phyloP scores from a whole-genome alignment of 2,329 filamentous ascomycete species.

The Colletotrichum lini region DNA sequence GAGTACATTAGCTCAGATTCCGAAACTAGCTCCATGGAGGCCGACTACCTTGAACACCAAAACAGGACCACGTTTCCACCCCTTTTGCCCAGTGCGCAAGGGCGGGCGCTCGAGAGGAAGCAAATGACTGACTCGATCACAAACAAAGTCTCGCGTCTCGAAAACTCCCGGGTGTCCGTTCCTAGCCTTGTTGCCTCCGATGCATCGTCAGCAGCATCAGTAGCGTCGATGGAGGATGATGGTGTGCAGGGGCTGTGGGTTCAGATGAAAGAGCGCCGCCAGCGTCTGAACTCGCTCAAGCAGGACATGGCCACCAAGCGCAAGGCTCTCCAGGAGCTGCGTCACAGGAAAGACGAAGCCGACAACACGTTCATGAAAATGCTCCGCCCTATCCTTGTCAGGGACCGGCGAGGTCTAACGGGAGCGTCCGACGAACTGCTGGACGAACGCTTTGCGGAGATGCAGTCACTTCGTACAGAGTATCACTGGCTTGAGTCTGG shows the following conservation, averaged over 20 bases:
- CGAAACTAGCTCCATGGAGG: conserved; percentile 25
- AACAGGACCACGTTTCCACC: conserved; percentile 35
- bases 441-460: conserved; percentile 50
- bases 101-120: conserved; percentile 11
- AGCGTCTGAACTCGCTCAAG: conserved; percentile 49
- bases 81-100: conserved; percentile 37
- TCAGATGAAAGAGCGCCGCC: conserved; percentile 53
- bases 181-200: conserved; percentile 29
- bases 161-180: conserved; percentile 46
- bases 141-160: conserved; percentile 52
- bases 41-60: conserved; percentile 31
- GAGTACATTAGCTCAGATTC: conserved; percentile 17
- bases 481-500: conserved; percentile 54
- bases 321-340: conserved; percentile 50
- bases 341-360: conserved; percentile 52
- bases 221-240: conserved; percentile 42
- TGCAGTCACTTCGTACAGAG: conserved; percentile 56
- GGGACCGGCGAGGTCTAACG: conserved; percentile 42
- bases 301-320: conserved; percentile 52
- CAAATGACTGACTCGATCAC: conserved; percentile 50
- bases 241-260: conserved; percentile 54
- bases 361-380: conserved; percentile 59
- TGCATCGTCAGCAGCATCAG: conserved; percentile 28
- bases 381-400: conserved; percentile 55
- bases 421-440: conserved; percentile 46